A percentile compares a stretch with the other conserved stretches of the same genome.
Conservation (phyloP, 805 yeast genomes). For the Suhomyces sp. region DNA sequence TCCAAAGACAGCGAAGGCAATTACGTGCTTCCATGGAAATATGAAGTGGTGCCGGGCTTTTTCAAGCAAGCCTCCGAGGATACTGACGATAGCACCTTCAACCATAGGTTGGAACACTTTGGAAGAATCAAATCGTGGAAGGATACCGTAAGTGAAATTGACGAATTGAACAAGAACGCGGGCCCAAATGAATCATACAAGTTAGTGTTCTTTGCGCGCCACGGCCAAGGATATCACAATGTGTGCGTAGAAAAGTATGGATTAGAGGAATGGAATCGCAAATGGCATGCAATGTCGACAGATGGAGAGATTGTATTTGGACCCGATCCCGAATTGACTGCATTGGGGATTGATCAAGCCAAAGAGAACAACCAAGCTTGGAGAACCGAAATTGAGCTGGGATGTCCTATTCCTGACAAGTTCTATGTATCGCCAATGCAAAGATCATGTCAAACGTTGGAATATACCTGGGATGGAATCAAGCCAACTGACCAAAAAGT, state of each 20-base stretch:
- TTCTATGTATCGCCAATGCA: constrained; percentile 64
- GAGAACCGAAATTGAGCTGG: constrained; percentile 39
- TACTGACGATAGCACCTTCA: constrained; percentile 48
- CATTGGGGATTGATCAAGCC: constrained; percentile 56
- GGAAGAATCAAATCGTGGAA: constrained; percentile 46
- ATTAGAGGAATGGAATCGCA: constrained; percentile 50
- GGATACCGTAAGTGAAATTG: constrained; percentile 28
- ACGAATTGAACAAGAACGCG: constrained; percentile 33
- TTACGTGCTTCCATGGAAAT: constrained; percentile 40
- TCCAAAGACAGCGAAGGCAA: constrained; percentile 23
- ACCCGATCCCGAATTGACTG: constrained; percentile 61
- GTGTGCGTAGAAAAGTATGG: constrained; percentile 55
- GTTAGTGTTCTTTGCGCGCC: constrained; percentile 55
- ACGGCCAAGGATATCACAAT: constrained; percentile 71
- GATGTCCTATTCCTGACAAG: constrained; percentile 54
- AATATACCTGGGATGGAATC: constrained; percentile 47
- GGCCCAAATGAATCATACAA: constrained; percentile 42
- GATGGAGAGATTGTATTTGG: constrained; percentile 57
- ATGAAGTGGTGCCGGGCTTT: constrained; percentile 48
- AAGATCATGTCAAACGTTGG: constrained; percentile 56
- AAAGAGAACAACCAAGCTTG: constrained; percentile 43
- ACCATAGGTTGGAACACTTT: constrained; percentile 40
- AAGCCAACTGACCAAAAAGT: constrained; percentile 20
- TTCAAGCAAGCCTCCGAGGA: constrained; percentile 44
- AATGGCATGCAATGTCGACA: constrained; percentile 51